These are phyloP conservation scores for Phalaenopsis hybrid DNA, from an alignment of 116 monocot genomes.

Conservation along the genomic window DNA sequence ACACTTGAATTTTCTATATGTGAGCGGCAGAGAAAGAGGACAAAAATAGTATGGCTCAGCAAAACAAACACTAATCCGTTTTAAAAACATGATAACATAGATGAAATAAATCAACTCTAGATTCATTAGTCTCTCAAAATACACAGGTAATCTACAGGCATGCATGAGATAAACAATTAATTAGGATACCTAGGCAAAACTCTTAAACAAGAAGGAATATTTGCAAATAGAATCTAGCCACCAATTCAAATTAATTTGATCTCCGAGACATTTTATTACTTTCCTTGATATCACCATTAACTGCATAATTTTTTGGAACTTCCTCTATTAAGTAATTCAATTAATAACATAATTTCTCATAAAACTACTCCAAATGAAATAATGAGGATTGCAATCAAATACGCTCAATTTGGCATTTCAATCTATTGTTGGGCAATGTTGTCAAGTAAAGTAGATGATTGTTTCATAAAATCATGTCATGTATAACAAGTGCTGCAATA, in stretches of 20 bases:
- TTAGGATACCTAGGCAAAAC: neutral
- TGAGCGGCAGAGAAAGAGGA: neutral
- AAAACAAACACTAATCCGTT: neutral
- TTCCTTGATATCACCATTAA: neutral
- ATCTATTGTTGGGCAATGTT: neutral
- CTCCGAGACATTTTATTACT: neutral
- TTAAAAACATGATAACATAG: neutral
- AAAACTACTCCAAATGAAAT: neutral
- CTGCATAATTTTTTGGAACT: neutral
- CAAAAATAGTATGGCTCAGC: neutral
- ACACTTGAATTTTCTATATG: neutral
- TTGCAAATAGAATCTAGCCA: slow-evolving; percentile 1
- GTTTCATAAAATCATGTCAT: neutral
- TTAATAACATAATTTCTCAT: neutral
- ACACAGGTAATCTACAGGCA: neutral
- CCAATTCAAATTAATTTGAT: neutral
- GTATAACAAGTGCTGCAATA: neutral
- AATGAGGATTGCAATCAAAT: neutral
- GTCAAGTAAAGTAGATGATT: neutral
- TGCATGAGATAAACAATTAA: too few relatives aligned
- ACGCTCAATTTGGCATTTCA: neutral
- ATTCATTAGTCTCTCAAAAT: neutral
- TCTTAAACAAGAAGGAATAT: neutral
- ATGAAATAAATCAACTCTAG: neutral
- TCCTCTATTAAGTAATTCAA: neutral